Evolutionary conservation across 2,329 filamentous ascomycete species (phyloP), one percentile per base, ranked within the genome.

Genomic region (Ceratocystis albifundus): DNA sequence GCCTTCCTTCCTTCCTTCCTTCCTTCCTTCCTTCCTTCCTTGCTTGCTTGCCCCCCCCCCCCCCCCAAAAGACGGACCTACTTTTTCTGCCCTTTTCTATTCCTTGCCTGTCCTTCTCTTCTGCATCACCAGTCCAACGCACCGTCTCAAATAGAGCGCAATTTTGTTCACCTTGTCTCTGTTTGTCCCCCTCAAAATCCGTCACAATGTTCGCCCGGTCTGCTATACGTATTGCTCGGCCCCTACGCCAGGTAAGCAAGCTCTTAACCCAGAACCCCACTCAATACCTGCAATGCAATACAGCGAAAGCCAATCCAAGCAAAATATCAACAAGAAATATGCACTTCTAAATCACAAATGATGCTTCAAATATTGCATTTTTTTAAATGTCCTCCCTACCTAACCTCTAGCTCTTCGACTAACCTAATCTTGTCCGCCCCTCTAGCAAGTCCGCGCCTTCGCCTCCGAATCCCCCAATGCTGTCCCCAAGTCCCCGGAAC

Each of bases 171-270:
- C 5, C 25, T 25, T 53, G 55, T 67, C 68, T 69, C 64, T 63
- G 62, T 28, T 4, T 45, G 28, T 41, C 41, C 44, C 15, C 17
- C n/a, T 41, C 28, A 22, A 41, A 48, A 41, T 57, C 32, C 3
- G 20, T 68, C 70, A 83, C 73, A 70, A 88, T 90, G 85, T 87
- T 89, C 73, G 80, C 86, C 69, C 80, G 87, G 79, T 80, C 84
- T 72, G 78, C 80, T 70, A 80, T 88, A 74, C 82, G 86, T 73
- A 82, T 80, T 71, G 81, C 82, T 65, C 84, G 85, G 77, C 85
- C 87, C 70, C 75, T 88, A 70, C 84, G 80, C 75, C 82, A 82
- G 78, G 87, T 89, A 78, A 74, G 82, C 48, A 59, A 30, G 55
- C 55, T 59, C 55, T 32, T 32, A 17, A 7, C 12, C 22, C 17